Evolutionary conservation across 1,284 basidiomycete genomes (phyloP).

Genomic region (Pseudomicrostroma phylloplanum): DNA sequence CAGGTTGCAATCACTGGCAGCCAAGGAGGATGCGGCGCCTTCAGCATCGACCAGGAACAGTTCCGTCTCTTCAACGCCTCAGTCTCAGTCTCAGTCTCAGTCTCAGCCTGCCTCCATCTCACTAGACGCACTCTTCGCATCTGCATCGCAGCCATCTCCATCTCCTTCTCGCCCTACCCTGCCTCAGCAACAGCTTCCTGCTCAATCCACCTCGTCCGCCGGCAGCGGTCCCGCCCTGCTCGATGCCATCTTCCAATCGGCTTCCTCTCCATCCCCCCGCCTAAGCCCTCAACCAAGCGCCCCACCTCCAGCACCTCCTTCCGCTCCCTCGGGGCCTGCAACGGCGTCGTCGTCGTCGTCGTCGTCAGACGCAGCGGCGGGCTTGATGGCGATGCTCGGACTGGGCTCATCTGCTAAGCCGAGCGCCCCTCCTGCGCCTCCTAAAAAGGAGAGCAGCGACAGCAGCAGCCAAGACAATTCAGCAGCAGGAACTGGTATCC

Average conservation of each 20-base stretch:
- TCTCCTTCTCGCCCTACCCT: slow-evolving; percentile 11
- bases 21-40: slow-evolving; percentile 10
- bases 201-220: slow-evolving; percentile 8
- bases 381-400: slow-evolving; percentile 20
- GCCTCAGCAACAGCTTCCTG: not conserved
- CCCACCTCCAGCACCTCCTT: not conserved
- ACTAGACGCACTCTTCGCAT: slow-evolving; percentile 38
- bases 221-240: slow-evolving; percentile 28
- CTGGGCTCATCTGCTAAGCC: slow-evolving; percentile 1
- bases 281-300: not conserved
- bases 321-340: slow-evolving; percentile 8
- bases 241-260: slow-evolving; percentile 38
- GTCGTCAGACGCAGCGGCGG: slow-evolving; percentile 17
- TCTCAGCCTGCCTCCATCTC: slow-evolving; percentile 18
- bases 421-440: not conserved
- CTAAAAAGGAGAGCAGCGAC: not conserved
- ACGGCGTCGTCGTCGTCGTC: slow-evolving; percentile 13
- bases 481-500: not conserved
- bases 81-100: not conserved
- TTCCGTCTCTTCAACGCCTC: not conserved
- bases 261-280: not conserved
- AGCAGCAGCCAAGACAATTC: not conserved
- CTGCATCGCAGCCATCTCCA: slow-evolving; percentile 19
- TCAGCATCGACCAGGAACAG: slow-evolving; percentile 21
- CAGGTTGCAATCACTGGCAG: slow-evolving; percentile 1